These are phyloP conservation scores for Xylariaceae sp. DNA, from an alignment of 2,329 filamentous ascomycete genomes.

Conservation along the genomic window DNA sequence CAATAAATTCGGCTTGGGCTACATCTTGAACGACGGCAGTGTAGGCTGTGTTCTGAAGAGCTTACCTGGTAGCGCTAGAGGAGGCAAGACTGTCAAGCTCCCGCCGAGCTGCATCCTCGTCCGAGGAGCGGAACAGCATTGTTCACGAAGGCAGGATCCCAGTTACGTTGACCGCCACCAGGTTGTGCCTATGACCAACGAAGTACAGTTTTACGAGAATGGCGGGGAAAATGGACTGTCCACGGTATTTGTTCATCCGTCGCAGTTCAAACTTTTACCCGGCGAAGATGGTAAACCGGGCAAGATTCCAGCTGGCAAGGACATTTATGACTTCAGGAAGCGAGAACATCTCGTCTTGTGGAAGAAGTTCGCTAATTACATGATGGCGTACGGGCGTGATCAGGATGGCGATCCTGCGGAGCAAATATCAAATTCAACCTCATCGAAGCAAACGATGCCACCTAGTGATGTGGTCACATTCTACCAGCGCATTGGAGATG, in stretches of 20 bases:
- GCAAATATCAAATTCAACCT: constrained; percentile 39
- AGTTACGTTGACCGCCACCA: constrained; percentile 55
- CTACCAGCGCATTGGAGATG: constrained; percentile 76
- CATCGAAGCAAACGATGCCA: constrained; percentile 40
- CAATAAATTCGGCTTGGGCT: constrained; percentile 79
- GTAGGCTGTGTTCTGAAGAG: constrained; percentile 66
- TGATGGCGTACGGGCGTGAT: constrained; percentile 70
- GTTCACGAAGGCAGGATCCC: constrained; percentile 56
- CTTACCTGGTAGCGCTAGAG: constrained; percentile 48
- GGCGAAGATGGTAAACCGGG: constrained; percentile 56
- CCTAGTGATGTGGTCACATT: constrained; percentile 65
- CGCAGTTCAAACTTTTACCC: constrained; percentile 54
- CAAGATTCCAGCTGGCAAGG: constrained; percentile 59
- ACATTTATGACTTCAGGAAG: constrained; percentile 62
- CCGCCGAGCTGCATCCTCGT: constrained; percentile 71
- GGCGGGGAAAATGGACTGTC: constrained; percentile 60
- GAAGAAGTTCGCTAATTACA: constrained; percentile 73
- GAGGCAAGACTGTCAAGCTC: constrained; percentile 47
- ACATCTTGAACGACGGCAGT: constrained; percentile 76
- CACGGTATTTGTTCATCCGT: constrained; percentile 60
- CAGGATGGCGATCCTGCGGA: constrained; percentile 52
- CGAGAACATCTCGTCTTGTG: constrained; percentile 62
- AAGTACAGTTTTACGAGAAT: constrained; percentile 72
- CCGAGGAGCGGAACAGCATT: constrained; percentile 65
- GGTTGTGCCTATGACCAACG: constrained; percentile 59